Evolutionary conservation across 1,284 basidiomycete species (phyloP).

Genomic region (Peniophora sp.): DNA sequence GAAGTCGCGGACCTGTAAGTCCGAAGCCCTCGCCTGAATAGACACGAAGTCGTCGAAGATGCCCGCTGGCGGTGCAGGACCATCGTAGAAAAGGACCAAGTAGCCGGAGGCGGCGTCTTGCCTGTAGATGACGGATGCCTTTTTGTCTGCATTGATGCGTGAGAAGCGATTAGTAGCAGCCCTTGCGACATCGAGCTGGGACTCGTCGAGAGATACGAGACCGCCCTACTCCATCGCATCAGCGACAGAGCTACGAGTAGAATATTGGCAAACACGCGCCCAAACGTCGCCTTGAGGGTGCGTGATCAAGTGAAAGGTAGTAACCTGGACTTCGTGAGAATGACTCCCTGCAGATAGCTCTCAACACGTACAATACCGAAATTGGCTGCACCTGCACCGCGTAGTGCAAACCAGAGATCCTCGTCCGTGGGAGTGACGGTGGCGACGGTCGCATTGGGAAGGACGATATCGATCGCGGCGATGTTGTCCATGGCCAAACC

Average conservation of each 20-base stretch:
- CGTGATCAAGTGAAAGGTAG: conserved; percentile 6
- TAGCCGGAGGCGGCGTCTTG: neutral
- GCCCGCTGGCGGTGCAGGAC: conserved; percentile 1
- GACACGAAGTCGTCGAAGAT: conserved; percentile 5
- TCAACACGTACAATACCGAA: neutral
- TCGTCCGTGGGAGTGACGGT: conserved; percentile 29
- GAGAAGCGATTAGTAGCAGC: neutral
- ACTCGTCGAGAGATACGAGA: neutral
- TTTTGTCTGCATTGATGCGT: neutral
- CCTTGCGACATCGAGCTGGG: neutral
- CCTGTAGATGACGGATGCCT: neutral
- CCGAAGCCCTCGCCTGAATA: neutral
- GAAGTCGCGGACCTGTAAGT: conserved; percentile 17
- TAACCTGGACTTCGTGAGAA: conserved; percentile 9
- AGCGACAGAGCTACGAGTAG: neutral
- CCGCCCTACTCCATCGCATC: neutral
- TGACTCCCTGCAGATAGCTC: neutral
- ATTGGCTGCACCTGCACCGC: conserved; percentile 1
- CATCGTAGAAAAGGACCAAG: conserved; percentile 4
- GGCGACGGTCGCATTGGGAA: conserved; percentile 34
- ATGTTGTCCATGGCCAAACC: conserved; percentile 46
- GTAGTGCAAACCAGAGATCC: conserved; percentile 38
- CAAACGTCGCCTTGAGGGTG: conserved; percentile 5
- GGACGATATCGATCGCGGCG: conserved; percentile 36
- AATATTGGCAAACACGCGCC: neutral